Base-by-base conservation (phyloP, 2,329 filamentous ascomycete genomes). In the Raffaelea arxii region DNA sequence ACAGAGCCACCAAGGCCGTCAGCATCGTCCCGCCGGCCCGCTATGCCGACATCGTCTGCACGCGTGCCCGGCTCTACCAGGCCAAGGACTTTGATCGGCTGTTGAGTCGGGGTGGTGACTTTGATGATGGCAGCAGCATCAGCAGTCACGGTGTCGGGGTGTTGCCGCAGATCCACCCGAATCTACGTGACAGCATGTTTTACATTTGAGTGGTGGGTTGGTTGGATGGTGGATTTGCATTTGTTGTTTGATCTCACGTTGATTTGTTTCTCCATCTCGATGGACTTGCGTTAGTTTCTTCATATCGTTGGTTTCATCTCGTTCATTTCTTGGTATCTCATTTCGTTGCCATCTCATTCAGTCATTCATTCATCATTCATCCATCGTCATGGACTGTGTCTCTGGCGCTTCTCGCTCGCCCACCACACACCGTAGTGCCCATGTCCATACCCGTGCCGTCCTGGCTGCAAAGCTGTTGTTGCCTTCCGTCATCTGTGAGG, bases 11-110 rank as follows among this genome's bases (percentile, higher is more conserved):
- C n/a, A 90, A 88, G 62, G 83, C 88, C 0, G 87, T 95, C 41
- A 88, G 84, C 57, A 80, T 94, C 54, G 92, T 85, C 55, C 87
- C 90, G 0, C 86, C 89, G 0, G 89, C 88, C 0, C 94, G 95
- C 68, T 95, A 94, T 58, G 89, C 90, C 0, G 89, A 95, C 60
- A 70, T 94, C 24, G 77, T 91, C 2, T 92, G 86, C 59, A 85
- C 87, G 52, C 75, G 89, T 3, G 83, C 84, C 0, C 71, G 89
- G 1, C 74, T 75, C 14, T 91, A 94, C 59, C 70, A 91, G 2
- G 75, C 77, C 22, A 71, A 77, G 23, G 67, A 77, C 18, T 81
- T 85, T 53, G 78, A 80, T 40, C n/a, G 51, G 47, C 5, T n/a
- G 39, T 36, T 16, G 22, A 43, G 38, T 27, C n/a, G 32, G 25